Base-by-base conservation (phyloP, 2,329 filamentous ascomycete species). In the Venturia asperata region DNA sequence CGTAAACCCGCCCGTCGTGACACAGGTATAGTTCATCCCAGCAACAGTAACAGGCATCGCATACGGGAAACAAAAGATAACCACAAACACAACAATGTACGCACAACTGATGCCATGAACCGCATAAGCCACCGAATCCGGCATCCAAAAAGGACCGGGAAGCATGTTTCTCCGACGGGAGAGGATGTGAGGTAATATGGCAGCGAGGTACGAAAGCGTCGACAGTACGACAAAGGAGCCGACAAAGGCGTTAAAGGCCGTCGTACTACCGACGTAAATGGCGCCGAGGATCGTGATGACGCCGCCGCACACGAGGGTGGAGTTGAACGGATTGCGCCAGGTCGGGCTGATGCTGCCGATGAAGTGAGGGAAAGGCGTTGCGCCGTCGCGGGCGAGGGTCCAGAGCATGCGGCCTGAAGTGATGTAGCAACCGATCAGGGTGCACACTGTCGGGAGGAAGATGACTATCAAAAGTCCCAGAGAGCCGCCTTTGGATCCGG, bases 211-310 rank as follows among this genome's bases (percentile, higher is more conserved):
- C 0, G 83, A 86, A 11, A 82, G 70, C 0, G 81, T 81, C 3
- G 77, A 77, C 0, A 86, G 76, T 17, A 86, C 78, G 63, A 84
- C 79, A 71, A 84, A 86, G 0, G 78, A 81, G 11, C 85, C 85
- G 9, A 89, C 82, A 34, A 90, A 83, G 0, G 87, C 87, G 52
- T 83, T 82, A 75, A 90, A 90, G 0, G 87, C 87, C 0, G 85
- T 87, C 0, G 79, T 81, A 67, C 80, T 85, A n/a, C 83, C 87
- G 1, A 90, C 80, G 68, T 88, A 89, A 56, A 90, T 85, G 52
- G 79, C 80, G 0, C 85, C 86, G 0, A 90, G 77, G 3, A 86
- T 72, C 0, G 85, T 85, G 30, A 81, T 81, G 64, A 81, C 73
- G 49, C 75, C 67, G 4, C 78, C 74, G 76, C 80, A 82, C 10